Evolutionary conservation across 2,329 filamentous ascomycete genomes (phyloP), one percentile per base, ranked within the genome.

Genomic region (Aspergillus sp.): DNA sequence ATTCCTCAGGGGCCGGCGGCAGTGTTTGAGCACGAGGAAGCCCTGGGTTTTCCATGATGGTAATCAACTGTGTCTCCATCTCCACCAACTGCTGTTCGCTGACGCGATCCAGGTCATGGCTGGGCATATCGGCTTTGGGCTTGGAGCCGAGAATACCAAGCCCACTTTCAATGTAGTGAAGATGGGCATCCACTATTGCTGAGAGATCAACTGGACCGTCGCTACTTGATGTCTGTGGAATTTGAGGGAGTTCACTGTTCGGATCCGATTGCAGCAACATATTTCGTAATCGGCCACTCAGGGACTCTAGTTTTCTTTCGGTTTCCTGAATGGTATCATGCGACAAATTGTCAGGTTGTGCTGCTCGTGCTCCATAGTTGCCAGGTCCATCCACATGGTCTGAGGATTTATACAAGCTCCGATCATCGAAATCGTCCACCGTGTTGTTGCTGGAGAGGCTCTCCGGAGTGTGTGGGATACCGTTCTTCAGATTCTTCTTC

Each of bases 351-450:
- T 44, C 61, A 46, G 17, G 54, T 33, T 20, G 62, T 42, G 53
- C 47, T 49, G 51, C 59, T 63, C 56, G 67, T 55, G 51, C 66
- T 51, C 68, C 65, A 59, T 57, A 58, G 61, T 61, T 68, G 62
- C 58, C 71, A 59, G 70, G 72, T 42, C 78, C 81, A 61, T 89
- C 86, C 19, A 87, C 73, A 58, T 85, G 83, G 63, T 91, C 89
- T 5, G 89, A 83, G 11, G 87, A 82, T 52, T 83, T 80, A 69
- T 93, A 95, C 7, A 91, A 77, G 68, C 86, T 90, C 57, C 86
- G 82, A 63, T 95, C 90, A 67, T 96, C 90, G 66, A 96, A 92
- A 48, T 88, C 83, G 57, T 86, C 77, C 6, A 85, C 82, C 19
- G 59, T 59, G 59, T 84, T 83, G 51, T 83, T 81, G 50, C 82